Base-by-base conservation (phyloP, 768 basidiomycete genomes). In the Ephemerocybe angulata region DNA sequence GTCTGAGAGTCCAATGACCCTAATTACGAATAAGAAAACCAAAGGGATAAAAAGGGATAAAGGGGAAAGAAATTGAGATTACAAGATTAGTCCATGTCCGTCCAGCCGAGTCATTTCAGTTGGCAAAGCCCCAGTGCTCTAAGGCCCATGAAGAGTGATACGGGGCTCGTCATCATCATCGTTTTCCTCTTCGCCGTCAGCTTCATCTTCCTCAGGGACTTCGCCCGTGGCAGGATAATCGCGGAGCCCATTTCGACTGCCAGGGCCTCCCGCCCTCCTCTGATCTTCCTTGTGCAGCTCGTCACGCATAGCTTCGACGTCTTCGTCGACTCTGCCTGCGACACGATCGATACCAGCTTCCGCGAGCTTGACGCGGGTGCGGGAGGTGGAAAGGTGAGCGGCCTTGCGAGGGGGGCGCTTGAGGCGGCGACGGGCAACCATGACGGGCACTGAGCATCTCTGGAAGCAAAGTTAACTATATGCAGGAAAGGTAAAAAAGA, bases 391-490 rank as follows among this genome's bases (percentile, higher is more conserved):
- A 29, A 92, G 84, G 67, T 92, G 89, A 0, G 90, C 90, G 3
- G 84, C 81, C 46, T 86, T 87, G 52, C 84, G 83, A 12, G 93
- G 85, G 21, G 93, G 91, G 2, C 92, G 85, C 70, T 91, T 92
- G 67, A 97, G 85, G 12, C 94, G 80, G 50, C 93, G 85, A 51
- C 94, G 90, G 4, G 94, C 92, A 51, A 96, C 93, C 94, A 98
- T 96, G 52, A 97, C 93, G 0, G 95, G 94, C 0, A 96, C 94
- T 15, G 92, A 92, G 58, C 92, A 95, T 71, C 93, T 94, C 79
- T 93, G 53, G 21, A 17, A 25, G 30, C 24, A 41, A 15, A 30
- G 30, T 50, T 51, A 41, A 33, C 35, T 48, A 50, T 29, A 30
- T 27, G 31, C 49, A 57, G 44, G 47, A n/a, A 21, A 27, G 17